These are phyloP conservation scores for Akanthomyces muscarius DNA, from an alignment of 2,329 filamentous ascomycete species.

Conservation along the genomic window DNA sequence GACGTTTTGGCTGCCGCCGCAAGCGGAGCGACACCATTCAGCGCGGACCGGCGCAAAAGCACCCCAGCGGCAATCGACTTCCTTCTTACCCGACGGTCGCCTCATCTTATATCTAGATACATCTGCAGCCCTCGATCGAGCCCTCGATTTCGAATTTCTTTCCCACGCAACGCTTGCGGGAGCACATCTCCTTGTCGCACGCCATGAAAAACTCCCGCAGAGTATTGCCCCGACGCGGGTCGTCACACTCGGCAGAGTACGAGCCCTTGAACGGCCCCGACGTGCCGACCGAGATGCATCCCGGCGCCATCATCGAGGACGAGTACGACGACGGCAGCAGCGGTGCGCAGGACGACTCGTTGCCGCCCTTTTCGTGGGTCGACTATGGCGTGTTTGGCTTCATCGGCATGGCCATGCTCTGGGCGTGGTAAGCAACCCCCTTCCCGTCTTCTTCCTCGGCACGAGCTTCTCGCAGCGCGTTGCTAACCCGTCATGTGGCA, in stretches of 20 bases:
- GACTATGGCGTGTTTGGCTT: slow-evolving; percentile 84
- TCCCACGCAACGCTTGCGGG: not conserved
- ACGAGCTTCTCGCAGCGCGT: too few species aligned
- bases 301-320: slow-evolving; percentile 24
- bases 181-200: not conserved
- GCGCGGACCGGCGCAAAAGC: not conserved
- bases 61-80: too few species aligned
- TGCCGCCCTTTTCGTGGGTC: slow-evolving; percentile 68
- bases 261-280: slow-evolving; percentile 15
- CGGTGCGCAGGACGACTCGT: not conserved
- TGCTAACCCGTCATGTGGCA: not conserved
- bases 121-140: too few species aligned
- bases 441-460: not conserved
- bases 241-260: slow-evolving; percentile 16
- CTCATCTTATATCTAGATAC: too few species aligned
- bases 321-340: slow-evolving; percentile 31
- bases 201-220: slow-evolving; percentile 15
- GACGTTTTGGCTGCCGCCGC: not conserved
- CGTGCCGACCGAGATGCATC: slow-evolving; percentile 13
- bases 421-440: slow-evolving; percentile 72
- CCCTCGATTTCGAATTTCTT: not conserved
- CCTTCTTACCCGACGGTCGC: not conserved
- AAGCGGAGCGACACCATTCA: not conserved
- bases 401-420: slow-evolving; percentile 89
- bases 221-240: slow-evolving; percentile 14